Evolutionary conservation across 2,329 filamentous ascomycete genomes (phyloP).

Genomic region (Fusarium concolor): DNA sequence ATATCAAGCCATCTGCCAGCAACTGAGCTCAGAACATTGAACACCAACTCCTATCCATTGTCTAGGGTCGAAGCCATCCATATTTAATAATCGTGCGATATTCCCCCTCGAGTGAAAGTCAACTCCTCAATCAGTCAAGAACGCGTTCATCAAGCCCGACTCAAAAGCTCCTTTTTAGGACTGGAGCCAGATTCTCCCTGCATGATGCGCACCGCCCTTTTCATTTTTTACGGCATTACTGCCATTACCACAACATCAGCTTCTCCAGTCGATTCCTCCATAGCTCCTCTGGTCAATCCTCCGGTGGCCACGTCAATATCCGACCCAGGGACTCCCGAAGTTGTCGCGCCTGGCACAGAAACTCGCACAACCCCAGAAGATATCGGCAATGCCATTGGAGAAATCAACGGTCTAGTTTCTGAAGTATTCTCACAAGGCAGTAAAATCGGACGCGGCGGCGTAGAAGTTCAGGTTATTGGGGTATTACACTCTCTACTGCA

Average conservation of each 20-base stretch:
- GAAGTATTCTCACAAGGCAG: conserved; percentile 4
- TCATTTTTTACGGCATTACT: conserved; percentile 6
- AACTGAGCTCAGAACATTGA: not conserved
- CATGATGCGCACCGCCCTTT: conserved; percentile 8
- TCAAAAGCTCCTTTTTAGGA: not conserved
- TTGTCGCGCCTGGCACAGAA: not conserved
- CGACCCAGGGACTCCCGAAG: not conserved
- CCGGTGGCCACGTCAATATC: not conserved
- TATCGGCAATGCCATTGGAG: not conserved
- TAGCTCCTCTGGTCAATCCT: not conserved
- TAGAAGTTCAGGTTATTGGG: conserved; percentile 10
- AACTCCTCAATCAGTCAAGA: not conserved
- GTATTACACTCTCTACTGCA: not conserved
- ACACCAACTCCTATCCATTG: not conserved
- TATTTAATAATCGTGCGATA: not conserved
- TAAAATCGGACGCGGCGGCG: conserved; percentile 5
- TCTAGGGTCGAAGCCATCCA: too few relatives aligned
- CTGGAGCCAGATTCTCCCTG: not conserved
- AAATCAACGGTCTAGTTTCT: conserved; percentile 2
- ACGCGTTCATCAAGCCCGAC: not conserved
- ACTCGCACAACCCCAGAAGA: not conserved
- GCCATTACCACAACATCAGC: conserved; percentile 2
- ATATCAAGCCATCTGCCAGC: not conserved
- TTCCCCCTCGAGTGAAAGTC: not conserved
- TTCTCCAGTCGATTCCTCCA: not conserved